Conservation (phyloP, 768 basidiomycete genomes). For the Bullera alba region DNA sequence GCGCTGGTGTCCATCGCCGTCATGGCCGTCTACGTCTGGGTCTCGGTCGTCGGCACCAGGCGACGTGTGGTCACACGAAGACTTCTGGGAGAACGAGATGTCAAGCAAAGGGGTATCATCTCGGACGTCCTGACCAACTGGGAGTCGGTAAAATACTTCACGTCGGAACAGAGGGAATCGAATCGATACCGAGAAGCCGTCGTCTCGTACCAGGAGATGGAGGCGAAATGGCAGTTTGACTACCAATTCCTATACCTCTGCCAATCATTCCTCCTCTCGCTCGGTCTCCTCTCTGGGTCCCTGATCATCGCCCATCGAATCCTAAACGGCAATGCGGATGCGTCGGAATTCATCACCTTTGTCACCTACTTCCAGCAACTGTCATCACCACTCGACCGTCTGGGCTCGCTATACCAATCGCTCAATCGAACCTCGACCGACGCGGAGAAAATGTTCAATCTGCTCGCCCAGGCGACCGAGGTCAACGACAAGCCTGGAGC, state of each 20-base stretch:
- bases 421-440: conserved; percentile 59
- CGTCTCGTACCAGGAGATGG: conserved; percentile 63
- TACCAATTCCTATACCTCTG: conserved; percentile 65
- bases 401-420: conserved; percentile 68
- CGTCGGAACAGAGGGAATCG: conserved; percentile 73
- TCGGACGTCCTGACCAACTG: conserved; percentile 44
- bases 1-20: conserved; percentile 63
- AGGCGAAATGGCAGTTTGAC: conserved; percentile 66
- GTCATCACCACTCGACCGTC: conserved; percentile 68
- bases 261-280: conserved; percentile 51
- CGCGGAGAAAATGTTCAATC: conserved; percentile 72
- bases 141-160: conserved; percentile 74
- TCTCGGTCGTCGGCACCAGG: conserved; percentile 54
- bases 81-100: conserved; percentile 72
- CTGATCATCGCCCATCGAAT: conserved; percentile 70
- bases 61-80: conserved; percentile 70
- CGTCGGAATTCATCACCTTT: conserved; percentile 69
- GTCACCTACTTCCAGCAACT: conserved; percentile 70
- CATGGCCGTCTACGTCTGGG: conserved; percentile 53
- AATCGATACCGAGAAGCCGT: conserved; percentile 66
- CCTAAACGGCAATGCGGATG: conserved; percentile 51
- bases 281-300: conserved; percentile 73
- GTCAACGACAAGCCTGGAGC: conserved; percentile 74
- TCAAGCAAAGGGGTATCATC: conserved; percentile 69
- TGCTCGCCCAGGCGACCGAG: conserved; percentile 74